Conservation (phyloP, 2,329 filamentous ascomycete genomes). For the Cladophialophora bantiana region DNA sequence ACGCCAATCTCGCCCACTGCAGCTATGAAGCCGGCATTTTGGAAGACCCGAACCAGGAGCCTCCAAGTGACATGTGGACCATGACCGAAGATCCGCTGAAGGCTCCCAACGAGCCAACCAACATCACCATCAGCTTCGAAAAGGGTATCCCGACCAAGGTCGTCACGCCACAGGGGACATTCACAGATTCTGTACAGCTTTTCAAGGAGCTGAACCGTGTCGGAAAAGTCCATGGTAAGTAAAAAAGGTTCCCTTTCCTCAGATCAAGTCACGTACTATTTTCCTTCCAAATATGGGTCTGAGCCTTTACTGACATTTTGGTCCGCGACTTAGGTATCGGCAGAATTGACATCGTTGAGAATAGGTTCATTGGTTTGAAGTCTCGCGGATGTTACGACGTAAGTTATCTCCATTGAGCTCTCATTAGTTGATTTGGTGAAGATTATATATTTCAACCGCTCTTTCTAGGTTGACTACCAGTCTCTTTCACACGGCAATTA, state of each 20-base stretch:
- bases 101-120: slow-evolving; percentile 69
- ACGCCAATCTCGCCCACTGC: slow-evolving; percentile 72
- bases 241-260: slow-evolving; percentile 45
- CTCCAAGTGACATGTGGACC: slow-evolving; percentile 82
- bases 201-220: slow-evolving; percentile 66
- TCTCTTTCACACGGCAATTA: slow-evolving; percentile 2
- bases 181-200: slow-evolving; percentile 73
- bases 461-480: slow-evolving; percentile 55
- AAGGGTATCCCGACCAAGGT: slow-evolving; percentile 77
- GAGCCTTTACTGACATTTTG: background rate
- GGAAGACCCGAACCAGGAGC: slow-evolving; percentile 66
- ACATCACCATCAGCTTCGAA: slow-evolving; percentile 75
- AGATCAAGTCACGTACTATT: background rate
- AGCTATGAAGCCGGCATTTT: slow-evolving; percentile 75
- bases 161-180: slow-evolving; percentile 65
- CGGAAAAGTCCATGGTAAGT: slow-evolving; percentile 68
- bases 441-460: background rate
- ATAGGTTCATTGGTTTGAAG: slow-evolving; percentile 81
- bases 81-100: slow-evolving; percentile 55
- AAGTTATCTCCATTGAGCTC: background rate
- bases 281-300: background rate
- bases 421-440: background rate
- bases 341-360: slow-evolving; percentile 79
- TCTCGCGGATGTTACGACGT: slow-evolving; percentile 79
- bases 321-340: background rate